phyloP scores from a whole-genome alignment of 805 yeast genomes.

The Candida dendrica region DNA sequence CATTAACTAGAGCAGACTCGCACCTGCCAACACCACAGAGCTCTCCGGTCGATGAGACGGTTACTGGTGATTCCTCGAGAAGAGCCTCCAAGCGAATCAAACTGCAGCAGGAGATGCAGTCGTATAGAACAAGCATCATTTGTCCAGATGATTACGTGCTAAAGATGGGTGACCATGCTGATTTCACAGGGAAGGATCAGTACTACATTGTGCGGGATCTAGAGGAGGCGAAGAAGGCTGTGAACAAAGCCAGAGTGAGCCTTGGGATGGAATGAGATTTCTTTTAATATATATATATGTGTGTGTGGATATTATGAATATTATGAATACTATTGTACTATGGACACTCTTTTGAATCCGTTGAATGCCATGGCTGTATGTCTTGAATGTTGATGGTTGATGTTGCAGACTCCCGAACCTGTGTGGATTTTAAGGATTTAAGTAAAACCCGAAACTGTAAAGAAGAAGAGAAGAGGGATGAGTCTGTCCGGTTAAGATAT shows the following conservation, averaged over 20 bases:
- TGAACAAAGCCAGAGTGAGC: conserved; percentile 9
- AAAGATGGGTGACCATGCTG: conserved; percentile 3
- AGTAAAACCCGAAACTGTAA: too few species aligned
- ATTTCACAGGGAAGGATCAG: conserved; percentile 7
- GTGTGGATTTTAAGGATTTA: too few species aligned
- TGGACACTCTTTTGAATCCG: too few species aligned
- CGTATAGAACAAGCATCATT: conserved; percentile 3
- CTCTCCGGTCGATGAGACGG: conserved; percentile 10
- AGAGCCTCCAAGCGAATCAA: conserved; percentile 20
- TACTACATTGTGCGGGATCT: conserved; percentile 8
- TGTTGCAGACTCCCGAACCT: too few species aligned
- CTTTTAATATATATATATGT: too few species aligned
- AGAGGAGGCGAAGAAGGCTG: conserved; percentile 9
- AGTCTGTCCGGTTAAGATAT: too few species aligned
- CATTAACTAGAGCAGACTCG: background rate
- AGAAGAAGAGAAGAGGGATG: too few species aligned
- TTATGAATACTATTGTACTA: too few species aligned
- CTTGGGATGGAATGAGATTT: background rate
- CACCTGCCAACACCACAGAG: conserved; percentile 16
- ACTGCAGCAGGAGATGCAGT: conserved; percentile 8
- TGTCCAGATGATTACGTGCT: conserved; percentile 19
- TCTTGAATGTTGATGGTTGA: too few species aligned
- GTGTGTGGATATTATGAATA: too few species aligned
- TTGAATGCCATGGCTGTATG: too few species aligned
- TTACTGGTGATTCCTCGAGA: conserved; percentile 7